Evolutionary conservation across 257 asterid species (phyloP).

Genomic region (Verbascum thapsus): DNA sequence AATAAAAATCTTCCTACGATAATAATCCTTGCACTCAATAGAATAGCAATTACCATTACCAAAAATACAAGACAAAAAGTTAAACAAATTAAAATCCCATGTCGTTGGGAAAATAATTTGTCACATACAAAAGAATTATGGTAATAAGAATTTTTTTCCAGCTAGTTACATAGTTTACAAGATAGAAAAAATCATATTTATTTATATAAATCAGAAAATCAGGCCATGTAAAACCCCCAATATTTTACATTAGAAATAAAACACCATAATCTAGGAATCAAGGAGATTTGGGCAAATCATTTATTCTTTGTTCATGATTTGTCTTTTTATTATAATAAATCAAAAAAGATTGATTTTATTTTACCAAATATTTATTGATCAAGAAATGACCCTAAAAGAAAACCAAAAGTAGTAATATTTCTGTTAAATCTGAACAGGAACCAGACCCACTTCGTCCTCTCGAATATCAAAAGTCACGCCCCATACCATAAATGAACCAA

Average conservation of each 20-base stretch:
- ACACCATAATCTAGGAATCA: neutral
- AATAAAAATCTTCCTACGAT: constrained; percentile 19
- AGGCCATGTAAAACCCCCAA: neutral
- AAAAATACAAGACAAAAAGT: neutral
- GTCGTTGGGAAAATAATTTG: neutral
- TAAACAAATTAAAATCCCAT: neutral
- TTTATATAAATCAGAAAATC: neutral
- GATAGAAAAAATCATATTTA: neutral
- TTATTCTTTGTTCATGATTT: neutral
- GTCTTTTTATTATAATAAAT: no score
- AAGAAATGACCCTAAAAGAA: neutral
- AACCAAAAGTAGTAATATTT: neutral
- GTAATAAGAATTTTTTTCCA: neutral
- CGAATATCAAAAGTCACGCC: constrained; percentile 40
- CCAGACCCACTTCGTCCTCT: constrained; percentile 33
- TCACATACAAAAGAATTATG: constrained; percentile 30
- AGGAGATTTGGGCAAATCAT: constrained; percentile 1
- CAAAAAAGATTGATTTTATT: neutral
- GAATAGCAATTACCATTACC: neutral
- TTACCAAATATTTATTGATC: no score
- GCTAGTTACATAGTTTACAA: neutral
- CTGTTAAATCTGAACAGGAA: constrained; percentile 38
- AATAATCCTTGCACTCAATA: constrained; percentile 13
- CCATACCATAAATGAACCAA: constrained; percentile 10
- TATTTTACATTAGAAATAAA: neutral